These are phyloP conservation scores for Gamsiella multidivaricata DNA, from an alignment of 192 early-diverging fungal genomes.

Conservation along the genomic window DNA sequence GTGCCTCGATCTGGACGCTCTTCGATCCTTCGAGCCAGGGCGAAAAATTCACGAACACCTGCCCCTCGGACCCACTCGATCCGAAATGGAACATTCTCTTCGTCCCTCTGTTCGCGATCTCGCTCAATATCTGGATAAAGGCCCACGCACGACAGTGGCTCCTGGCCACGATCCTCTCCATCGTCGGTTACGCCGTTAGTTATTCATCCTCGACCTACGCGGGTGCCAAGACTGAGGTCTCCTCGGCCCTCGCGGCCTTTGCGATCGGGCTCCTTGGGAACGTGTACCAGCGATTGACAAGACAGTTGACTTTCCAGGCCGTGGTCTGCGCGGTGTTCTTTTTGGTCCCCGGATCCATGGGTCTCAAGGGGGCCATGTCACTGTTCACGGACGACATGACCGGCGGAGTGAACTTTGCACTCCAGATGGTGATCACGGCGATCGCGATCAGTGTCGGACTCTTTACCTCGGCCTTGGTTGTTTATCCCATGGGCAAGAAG, in stretches of 20 bases:
- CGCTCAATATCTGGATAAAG: slow-evolving; percentile 60
- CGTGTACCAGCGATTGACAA: slow-evolving; percentile 77
- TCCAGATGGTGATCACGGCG: slow-evolving; percentile 61
- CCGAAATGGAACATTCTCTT: slow-evolving; percentile 58
- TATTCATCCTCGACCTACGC: slow-evolving; percentile 65
- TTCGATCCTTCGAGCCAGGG: slow-evolving; percentile 52
- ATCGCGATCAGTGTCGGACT: slow-evolving; percentile 76
- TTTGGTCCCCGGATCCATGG: slow-evolving; percentile 82
- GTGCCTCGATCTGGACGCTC: slow-evolving; percentile 63
- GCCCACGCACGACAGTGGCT: slow-evolving; percentile 73
- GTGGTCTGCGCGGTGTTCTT: slow-evolving; percentile 84
- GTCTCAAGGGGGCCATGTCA: slow-evolving; percentile 68
- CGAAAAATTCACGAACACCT: slow-evolving; percentile 1
- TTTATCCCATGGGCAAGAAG: slow-evolving; percentile 64
- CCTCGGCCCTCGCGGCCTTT: slow-evolving; percentile 62
- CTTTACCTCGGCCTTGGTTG: slow-evolving; percentile 72
- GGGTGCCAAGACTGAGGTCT: slow-evolving; percentile 64
- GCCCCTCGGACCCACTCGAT: slow-evolving; percentile 16
- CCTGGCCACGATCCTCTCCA: slow-evolving; percentile 76
- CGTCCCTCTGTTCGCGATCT: slow-evolving; percentile 64
- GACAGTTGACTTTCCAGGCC: slow-evolving; percentile 80
- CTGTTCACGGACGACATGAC: slow-evolving; percentile 44
- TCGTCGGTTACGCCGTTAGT: slow-evolving; percentile 74
- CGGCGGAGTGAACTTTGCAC: slow-evolving; percentile 31
- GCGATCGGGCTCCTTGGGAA: slow-evolving; percentile 86